Percentiles rank a stretch among this genome's conserved stretches.
Conservation (phyloP, 345 rosid species). For the Moricandia arvensis region DNA sequence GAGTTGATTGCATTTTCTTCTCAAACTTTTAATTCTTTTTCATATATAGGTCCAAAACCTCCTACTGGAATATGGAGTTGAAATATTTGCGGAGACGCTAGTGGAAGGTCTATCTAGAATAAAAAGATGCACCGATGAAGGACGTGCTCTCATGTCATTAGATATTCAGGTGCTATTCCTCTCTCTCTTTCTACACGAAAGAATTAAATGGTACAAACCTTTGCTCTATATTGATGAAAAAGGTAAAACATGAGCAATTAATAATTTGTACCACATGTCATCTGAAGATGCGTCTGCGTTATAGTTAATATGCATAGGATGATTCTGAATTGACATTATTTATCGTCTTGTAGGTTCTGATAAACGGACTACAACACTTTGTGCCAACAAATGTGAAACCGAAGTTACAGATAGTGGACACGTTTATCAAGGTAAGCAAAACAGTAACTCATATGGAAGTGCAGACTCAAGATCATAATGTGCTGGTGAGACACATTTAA, state of each 20-base stretch:
- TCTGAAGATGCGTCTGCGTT: no score
- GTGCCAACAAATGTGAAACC: conserved; percentile 70
- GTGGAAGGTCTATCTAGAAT: conserved; percentile 91
- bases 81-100: conserved; percentile 85
- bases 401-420: conserved; percentile 72
- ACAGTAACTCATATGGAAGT: not conserved
- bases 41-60: conserved; percentile 66
- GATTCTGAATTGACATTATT: not conserved
- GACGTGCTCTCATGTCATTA: conserved; percentile 91
- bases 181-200: no score
- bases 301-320: not conserved
- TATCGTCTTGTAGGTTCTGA: conserved; percentile 60
- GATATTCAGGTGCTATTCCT: conserved; percentile 74
- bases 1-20: not conserved
- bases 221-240: conserved; percentile 8
- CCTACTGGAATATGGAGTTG: conserved; percentile 78
- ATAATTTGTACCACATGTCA: not conserved
- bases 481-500: not conserved
- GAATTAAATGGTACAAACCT: not conserved
- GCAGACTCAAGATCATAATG: not conserved
- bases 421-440: conserved; percentile 75
- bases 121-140: conserved; percentile 91
- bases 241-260: not conserved
- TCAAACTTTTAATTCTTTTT: not conserved
- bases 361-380: conserved; percentile 81